These are phyloP conservation scores for Scenedesmus sp. DNA, from an alignment of 163 green algal genomes.

Conservation along the genomic window DNA sequence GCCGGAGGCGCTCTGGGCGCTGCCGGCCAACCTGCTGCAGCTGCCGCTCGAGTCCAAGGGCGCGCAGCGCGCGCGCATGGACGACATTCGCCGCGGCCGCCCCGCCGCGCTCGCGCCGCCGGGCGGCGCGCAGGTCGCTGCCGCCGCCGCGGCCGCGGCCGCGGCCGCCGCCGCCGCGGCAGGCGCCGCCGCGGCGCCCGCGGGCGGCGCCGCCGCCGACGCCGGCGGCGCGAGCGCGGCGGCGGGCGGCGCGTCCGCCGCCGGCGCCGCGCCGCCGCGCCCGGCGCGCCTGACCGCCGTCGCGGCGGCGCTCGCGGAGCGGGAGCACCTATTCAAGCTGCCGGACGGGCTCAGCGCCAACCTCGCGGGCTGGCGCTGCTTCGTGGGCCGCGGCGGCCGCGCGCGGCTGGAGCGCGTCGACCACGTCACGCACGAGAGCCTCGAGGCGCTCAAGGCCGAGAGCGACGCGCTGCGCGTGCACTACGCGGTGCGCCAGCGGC, in stretches of 20 bases:
- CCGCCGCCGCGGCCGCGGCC: no score
- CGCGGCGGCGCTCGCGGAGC: conserved; percentile 7
- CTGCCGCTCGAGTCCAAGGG: conserved; percentile 11
- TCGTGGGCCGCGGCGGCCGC: conserved; percentile 27
- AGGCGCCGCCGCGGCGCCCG: no score
- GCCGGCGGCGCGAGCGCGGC: neutral
- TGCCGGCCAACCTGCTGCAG: conserved; percentile 34
- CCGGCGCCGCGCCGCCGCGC: neutral
- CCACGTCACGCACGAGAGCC: conserved; percentile 32
- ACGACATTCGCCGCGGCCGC: neutral
- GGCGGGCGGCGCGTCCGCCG: neutral
- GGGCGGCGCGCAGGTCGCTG: no score
- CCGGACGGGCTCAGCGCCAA: neutral
- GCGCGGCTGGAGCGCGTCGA: conserved; percentile 29
- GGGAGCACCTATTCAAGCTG: conserved; percentile 28
- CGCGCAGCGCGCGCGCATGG: neutral
- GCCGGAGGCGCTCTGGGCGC: conserved; percentile 24
- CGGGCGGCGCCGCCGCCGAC: neutral
- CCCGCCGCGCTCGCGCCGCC: no score
- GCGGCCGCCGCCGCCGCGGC: neutral
- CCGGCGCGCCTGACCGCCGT: conserved; percentile 13
- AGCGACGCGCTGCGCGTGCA: conserved; percentile 1
- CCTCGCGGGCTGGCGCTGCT: conserved; percentile 25
- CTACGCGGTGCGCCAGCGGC: neutral
- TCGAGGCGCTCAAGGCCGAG: conserved; percentile 2